These are phyloP conservation scores for Fusarium nygamai DNA, from an alignment of 2,329 filamentous ascomycete species.

Conservation along the genomic window DNA sequence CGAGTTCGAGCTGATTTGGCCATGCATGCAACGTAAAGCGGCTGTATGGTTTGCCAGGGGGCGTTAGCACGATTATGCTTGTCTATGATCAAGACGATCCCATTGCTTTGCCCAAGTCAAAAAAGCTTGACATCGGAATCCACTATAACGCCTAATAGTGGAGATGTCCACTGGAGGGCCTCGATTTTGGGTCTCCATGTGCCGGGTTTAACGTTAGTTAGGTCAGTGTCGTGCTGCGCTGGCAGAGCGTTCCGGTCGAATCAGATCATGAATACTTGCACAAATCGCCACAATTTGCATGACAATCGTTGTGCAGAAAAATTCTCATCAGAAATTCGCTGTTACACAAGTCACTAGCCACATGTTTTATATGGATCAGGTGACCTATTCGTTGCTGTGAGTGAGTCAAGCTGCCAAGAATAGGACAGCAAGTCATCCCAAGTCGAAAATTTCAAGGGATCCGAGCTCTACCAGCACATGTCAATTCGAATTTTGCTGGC, in stretches of 20 bases:
- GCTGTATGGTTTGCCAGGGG: conserved; percentile 5
- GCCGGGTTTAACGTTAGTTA: background rate
- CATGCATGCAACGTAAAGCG: conserved; percentile 27
- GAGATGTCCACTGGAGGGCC: conserved; percentile 25
- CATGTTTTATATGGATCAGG: conserved; percentile 14
- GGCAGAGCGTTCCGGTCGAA: conserved; percentile 5
- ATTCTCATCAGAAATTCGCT: background rate
- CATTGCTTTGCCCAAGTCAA: conserved; percentile 5
- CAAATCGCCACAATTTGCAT: conserved; percentile 19
- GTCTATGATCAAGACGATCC: conserved; percentile 9
- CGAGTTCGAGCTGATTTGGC: conserved; percentile 20
- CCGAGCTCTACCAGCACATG: background rate
- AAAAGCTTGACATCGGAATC: conserved; percentile 9
- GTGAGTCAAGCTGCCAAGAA: conserved; percentile 20
- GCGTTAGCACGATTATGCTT: background rate
- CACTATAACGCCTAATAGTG: conserved; percentile 18
- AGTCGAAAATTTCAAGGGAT: background rate
- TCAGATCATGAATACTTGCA: conserved; percentile 8
- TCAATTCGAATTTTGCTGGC: background rate
- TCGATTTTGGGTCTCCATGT: conserved; percentile 16
- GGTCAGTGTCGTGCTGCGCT: conserved; percentile 9
- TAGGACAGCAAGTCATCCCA: background rate
- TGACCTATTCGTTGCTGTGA: background rate
- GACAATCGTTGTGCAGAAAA: conserved; percentile 7
- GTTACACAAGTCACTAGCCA: conserved; percentile 10